Evolutionary conservation across 2,329 filamentous ascomycete species (phyloP).

Genomic region (Monosporascus sp.): DNA sequence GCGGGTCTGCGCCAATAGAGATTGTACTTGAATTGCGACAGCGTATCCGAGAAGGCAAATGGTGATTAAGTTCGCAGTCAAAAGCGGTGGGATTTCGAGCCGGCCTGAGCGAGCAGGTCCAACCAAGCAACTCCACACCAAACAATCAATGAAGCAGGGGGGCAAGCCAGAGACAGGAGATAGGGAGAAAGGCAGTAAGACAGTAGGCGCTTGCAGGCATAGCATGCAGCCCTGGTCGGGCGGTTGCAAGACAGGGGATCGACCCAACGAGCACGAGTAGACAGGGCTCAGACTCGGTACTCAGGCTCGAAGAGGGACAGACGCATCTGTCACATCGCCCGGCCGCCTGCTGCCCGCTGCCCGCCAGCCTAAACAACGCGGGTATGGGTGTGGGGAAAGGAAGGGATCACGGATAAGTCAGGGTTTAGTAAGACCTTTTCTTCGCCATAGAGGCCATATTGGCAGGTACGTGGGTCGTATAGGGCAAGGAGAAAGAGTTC

Average conservation of each 20-base stretch:
- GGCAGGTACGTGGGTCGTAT: background rate
- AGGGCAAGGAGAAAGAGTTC: background rate
- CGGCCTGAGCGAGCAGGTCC: background rate
- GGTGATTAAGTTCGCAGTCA: background rate
- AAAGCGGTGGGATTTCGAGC: too few species aligned
- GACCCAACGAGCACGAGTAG: background rate
- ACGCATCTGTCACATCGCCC: background rate
- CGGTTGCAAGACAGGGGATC: background rate
- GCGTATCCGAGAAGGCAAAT: background rate
- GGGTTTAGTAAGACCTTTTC: slow-evolving; percentile 15
- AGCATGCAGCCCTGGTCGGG: background rate
- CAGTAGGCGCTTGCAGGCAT: background rate
- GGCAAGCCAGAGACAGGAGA: background rate
- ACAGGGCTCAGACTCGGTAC: background rate
- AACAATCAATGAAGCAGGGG: background rate
- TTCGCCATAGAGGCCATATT: slow-evolving; percentile 17
- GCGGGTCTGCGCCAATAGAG: slow-evolving; percentile 12
- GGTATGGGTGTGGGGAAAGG: slow-evolving; percentile 8
- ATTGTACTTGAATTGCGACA: slow-evolving; percentile 4
- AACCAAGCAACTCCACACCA: background rate
- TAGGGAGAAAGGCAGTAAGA: background rate
- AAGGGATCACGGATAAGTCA: slow-evolving; percentile 4
- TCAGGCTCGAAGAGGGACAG: background rate
- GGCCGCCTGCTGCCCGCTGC: background rate
- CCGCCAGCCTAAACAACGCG: slow-evolving; percentile 1